Evolutionary conservation across 768 basidiomycete genomes (phyloP), one percentile per base, ranked within the genome.

Genomic region (Hemileccinum rubropunctum): DNA sequence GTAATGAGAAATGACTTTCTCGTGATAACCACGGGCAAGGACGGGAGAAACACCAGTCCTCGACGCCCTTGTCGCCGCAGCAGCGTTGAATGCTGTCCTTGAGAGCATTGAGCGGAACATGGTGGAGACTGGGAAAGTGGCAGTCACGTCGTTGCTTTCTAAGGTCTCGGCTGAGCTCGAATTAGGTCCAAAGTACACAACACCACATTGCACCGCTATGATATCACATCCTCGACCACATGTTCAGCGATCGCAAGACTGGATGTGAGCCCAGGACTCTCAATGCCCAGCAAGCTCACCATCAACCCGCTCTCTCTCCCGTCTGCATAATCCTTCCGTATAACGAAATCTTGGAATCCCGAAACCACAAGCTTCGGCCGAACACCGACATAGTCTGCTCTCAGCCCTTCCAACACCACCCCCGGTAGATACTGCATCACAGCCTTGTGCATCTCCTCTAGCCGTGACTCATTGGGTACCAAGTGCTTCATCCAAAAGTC

Each of bases 1-100:
- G 70, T 98, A 98, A 73, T 98, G 97, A 21, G 91, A 88, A 57
- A 95, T 92, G 43, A 98, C 95, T 64, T 98, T 97, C 69, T 95
- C 92, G 66, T 98, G 95, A 66, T 98, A 98, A 5, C 75, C 77
- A 61, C 94, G 83, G 59, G 78, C 74, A 47, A 79, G 67, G 17
- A 79, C 63, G n/a, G 85, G 82, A 3, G 76, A 69, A 11, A 77
- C 47, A 23, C 71, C 63, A 28, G 73, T 57, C 47, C 73, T 73
- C 27, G 73, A 54, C 37, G 71, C 59, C 45, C 57, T 69, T 33
- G 76, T 71, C 55, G 79, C 76, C 51, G 80, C 69, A 57, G 73
- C 68, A 53, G 59, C 51, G 58, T 68, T 69, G 63, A 80, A 67
- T 37, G 81, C 55, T 41, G 82, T 64, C 58, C 74, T 81, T 59